phyloP scores from a whole-genome alignment of 2,329 filamentous ascomycete genomes.

The Verticillium klebahnii region DNA sequence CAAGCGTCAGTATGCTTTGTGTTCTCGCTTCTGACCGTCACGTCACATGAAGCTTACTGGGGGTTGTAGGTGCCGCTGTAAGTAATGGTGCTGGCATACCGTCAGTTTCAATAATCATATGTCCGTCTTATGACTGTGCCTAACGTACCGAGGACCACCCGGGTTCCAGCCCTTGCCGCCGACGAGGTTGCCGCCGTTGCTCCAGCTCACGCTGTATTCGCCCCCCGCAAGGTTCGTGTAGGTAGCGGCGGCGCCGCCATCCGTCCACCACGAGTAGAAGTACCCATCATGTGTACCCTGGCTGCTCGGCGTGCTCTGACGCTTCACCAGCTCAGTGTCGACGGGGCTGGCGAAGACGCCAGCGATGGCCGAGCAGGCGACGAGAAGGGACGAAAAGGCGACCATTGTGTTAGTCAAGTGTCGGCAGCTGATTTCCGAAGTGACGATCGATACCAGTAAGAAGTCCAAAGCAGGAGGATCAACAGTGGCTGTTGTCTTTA shows the following conservation, averaged over 20 bases:
- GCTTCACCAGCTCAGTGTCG: constrained; percentile 5
- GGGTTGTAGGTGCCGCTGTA: constrained; percentile 25
- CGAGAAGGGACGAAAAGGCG: neutral
- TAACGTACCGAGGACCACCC: constrained; percentile 40
- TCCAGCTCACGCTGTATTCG: constrained; percentile 40
- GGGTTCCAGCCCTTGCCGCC: constrained; percentile 56
- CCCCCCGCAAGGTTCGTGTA: constrained; percentile 37
- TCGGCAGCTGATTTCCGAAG: neutral
- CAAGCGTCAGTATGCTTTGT: constrained; percentile 21
- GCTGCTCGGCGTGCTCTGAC: constrained; percentile 27
- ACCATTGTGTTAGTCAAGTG: neutral
- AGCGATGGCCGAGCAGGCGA: constrained; percentile 7
- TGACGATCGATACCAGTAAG: neutral
- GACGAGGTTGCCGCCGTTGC: constrained; percentile 45
- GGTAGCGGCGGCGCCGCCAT: constrained; percentile 35
- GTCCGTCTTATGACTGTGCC: constrained; percentile 8
- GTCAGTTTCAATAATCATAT: neutral
- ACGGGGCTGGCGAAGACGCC: constrained; percentile 8
- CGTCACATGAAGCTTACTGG: constrained; percentile 12
- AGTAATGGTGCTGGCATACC: constrained; percentile 21
- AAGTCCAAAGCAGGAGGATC: neutral
- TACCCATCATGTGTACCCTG: constrained; percentile 33
- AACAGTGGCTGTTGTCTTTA: neutral
- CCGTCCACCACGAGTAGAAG: constrained; percentile 46
- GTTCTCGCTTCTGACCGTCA: neutral